Conservation (phyloP, 2,329 filamentous ascomycete species). For the Aureobasidium zeae region DNA sequence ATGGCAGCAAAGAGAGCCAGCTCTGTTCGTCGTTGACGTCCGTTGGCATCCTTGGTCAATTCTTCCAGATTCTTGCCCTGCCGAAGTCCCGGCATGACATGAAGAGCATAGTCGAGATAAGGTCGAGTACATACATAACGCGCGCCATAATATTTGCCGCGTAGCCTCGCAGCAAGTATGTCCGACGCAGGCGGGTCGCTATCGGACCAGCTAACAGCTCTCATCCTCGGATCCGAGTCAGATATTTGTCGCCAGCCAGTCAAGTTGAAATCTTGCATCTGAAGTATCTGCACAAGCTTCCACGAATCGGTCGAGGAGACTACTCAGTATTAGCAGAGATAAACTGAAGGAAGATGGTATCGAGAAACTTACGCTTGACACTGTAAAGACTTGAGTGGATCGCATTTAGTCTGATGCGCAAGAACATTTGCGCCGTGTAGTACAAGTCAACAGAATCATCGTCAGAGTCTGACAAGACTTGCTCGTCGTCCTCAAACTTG, state of each 20-base stretch:
- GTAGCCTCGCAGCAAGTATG: conserved; percentile 72
- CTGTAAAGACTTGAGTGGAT: conserved; percentile 49
- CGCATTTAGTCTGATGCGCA: conserved; percentile 48
- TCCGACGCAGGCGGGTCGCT: conserved; percentile 61
- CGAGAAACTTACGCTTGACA: conserved; percentile 26
- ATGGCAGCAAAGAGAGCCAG: conserved; percentile 30
- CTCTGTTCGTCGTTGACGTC: conserved; percentile 26
- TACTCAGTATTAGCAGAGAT: neutral
- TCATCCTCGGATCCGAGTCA: too few relatives aligned
- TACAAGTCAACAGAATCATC: conserved; percentile 42
- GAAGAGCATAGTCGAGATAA: conserved; percentile 54
- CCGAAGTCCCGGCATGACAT: conserved; percentile 33
- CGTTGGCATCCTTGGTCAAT: conserved; percentile 25
- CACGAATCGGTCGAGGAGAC: conserved; percentile 1
- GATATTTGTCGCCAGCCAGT: conserved; percentile 48
- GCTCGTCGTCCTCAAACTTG: neutral
- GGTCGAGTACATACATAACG: conserved; percentile 82
- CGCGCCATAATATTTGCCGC: conserved; percentile 91
- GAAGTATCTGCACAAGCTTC: conserved; percentile 22
- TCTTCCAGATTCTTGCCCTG: conserved; percentile 21
- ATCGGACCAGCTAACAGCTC: too few relatives aligned
- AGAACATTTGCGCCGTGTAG: conserved; percentile 53
- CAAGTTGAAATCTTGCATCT: conserved; percentile 31
- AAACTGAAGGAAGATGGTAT: neutral
- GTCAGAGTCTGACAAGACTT: conserved; percentile 35